Percentiles rank a stretch among this genome's conserved stretches.
These are phyloP conservation scores for Sungouiozyma intestinalis DNA, from an alignment of 805 yeast genomes.

Conservation along the genomic window DNA sequence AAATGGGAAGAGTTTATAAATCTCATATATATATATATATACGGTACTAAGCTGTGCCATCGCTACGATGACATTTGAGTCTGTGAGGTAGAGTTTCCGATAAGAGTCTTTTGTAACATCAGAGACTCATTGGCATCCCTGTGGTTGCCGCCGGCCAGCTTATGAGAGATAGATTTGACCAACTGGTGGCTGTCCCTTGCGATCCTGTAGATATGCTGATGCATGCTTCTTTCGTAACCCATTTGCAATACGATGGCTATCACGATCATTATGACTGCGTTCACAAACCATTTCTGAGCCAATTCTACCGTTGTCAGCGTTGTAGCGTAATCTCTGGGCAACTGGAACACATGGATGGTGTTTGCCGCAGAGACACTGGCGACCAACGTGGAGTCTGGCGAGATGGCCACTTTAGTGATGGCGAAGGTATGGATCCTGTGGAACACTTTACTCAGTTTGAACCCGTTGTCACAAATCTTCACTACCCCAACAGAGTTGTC, in stretches of 20 bases:
- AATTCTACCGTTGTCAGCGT: neutral
- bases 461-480: conserved; percentile 32
- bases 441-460: conserved; percentile 40
- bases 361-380: conserved; percentile 75
- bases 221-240: neutral
- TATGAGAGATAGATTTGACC: neutral
- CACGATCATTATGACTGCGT: neutral
- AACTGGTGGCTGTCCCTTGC: neutral
- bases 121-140: neutral
- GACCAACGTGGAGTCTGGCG: conserved; percentile 54
- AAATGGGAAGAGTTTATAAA: too few species aligned
- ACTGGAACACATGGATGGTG: conserved; percentile 48
- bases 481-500: conserved; percentile 59
- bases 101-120: neutral
- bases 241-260: neutral
- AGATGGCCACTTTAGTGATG: conserved; percentile 60
- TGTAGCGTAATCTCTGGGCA: conserved; percentile 41
- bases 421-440: conserved; percentile 67
- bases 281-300: neutral
- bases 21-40: neutral
- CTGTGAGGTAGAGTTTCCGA: neutral
- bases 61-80: neutral
- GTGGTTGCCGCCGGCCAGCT: neutral
- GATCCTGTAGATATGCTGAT: neutral
- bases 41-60: neutral